phyloP scores from a whole-genome alignment of 2,329 filamentous ascomycete species.

The Madurella fahalii region DNA sequence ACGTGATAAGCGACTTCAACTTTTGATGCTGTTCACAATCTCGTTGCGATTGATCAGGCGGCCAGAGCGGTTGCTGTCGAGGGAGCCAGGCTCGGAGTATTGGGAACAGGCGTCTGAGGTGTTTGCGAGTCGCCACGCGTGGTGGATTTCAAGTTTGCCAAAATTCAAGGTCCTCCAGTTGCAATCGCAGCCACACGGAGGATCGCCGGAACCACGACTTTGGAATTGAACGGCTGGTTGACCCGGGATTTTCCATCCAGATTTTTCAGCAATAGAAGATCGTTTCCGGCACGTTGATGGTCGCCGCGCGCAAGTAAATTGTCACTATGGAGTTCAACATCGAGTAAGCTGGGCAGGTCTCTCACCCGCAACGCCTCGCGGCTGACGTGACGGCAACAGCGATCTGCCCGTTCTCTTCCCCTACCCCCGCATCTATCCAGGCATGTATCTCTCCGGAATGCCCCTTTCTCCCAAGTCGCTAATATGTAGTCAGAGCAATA shows the following conservation, averaged over 20 bases:
- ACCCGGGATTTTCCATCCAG: neutral
- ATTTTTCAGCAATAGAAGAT: neutral
- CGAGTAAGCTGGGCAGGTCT: constrained; percentile 35
- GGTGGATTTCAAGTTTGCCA: neutral
- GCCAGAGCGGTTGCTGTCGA: neutral
- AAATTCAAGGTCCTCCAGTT: neutral
- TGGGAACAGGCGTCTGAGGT: neutral
- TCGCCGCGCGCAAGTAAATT: neutral
- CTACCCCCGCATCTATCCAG: constrained; percentile 57
- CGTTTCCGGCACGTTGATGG: too few species aligned
- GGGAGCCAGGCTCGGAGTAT: neutral
- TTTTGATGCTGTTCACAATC: neutral
- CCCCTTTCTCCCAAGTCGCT: constrained; percentile 5
- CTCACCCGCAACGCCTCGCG: neutral
- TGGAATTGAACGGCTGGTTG: neutral
- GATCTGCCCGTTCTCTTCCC: constrained; percentile 56
- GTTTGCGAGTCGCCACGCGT: neutral
- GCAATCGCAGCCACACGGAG: neutral
- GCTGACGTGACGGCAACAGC: constrained; percentile 32
- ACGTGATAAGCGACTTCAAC: constrained; percentile 6
- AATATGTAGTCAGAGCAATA: constrained; percentile 26
- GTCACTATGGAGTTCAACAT: constrained; percentile 50
- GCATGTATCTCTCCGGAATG: constrained; percentile 30
- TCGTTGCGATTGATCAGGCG: neutral
- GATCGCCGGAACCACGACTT: too few species aligned